Evolutionary conservation across 1,139 yeast genomes (phyloP), one percentile per base, ranked within the genome.

Genomic region (Pichia sp.): DNA sequence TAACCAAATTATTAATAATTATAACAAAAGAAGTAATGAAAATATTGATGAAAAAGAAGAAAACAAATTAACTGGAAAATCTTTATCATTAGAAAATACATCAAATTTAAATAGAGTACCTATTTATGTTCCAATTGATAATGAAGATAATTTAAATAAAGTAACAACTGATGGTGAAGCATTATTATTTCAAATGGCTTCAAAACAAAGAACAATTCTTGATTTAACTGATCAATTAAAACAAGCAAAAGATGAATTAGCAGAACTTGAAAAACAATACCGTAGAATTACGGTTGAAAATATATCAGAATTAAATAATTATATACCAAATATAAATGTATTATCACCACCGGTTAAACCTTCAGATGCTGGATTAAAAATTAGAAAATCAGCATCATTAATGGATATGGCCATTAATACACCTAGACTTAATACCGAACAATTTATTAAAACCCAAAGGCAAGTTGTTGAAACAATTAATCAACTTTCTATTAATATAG

Each of bases 161-260:
- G 18, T 11, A 2, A 32, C 39, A 6, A 40, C 42, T 7, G 40
- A 41, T 7, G 10, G 43, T 3, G 43, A 57, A 11, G 48, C 51
- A 4, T 25, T 71, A 10, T 55, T 72, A 18, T 67, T 61, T 49
- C 58, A 63, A 39, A 53, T 74, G 44, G 78, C 79, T 0, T 54
- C 73, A 1, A 73, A 74, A 52, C 75, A 73, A 54, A 65, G 78
- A 53, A 68, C 66, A 39, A 69, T 73, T 3, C 48, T 67, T 32
- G 78, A 74, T 45, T 53, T 72, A 35, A 69, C 66, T 49, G 58
- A 65, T 8, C 66, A 68, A 42, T 55, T 74, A 43, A 58, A 57
- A 5, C 42, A 48, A 7, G 66, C 74, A 3, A 70, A 70, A 53
- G 55, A 54, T 7, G 76, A 74, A 40, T 50, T 74, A 34, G 58